These are phyloP conservation scores for Chlamydomonas schloesseri DNA, from an alignment of 139 green algal species.

Conservation along the genomic window DNA sequence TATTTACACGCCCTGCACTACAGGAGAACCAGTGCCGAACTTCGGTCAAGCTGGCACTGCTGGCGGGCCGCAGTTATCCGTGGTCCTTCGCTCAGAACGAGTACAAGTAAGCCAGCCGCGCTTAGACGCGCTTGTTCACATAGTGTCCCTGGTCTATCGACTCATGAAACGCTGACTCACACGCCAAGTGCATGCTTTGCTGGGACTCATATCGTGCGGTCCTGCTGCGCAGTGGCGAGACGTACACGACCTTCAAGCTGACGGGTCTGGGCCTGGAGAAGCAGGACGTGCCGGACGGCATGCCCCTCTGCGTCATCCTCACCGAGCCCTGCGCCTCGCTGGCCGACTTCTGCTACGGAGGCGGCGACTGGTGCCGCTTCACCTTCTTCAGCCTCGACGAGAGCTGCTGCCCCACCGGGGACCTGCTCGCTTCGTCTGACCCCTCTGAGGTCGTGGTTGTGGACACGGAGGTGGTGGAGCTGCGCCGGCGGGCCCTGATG, in stretches of 20 bases:
- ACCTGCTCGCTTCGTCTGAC: neutral
- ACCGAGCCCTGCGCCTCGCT: neutral
- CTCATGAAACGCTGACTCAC: no score
- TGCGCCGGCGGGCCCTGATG: neutral
- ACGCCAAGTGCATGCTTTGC: no score
- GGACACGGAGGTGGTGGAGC: neutral
- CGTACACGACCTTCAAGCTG: constrained; percentile 25
- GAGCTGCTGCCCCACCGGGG: constrained; percentile 6
- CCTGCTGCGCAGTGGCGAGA: neutral
- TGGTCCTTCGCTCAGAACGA: neutral
- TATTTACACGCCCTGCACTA: no score
- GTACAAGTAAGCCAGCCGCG: constrained; percentile 1
- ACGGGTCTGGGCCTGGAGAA: neutral
- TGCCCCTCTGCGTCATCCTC: constrained; percentile 12
- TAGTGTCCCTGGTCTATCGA: no score
- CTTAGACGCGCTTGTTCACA: neutral
- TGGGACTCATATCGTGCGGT: no score
- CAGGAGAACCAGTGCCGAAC: neutral
- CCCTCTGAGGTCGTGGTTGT: neutral
- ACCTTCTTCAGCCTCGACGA: neutral
- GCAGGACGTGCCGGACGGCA: neutral
- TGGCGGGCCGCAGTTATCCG: neutral
- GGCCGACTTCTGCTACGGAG: neutral
- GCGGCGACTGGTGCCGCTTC: constrained; percentile 9
- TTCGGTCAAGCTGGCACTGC: neutral